Base-by-base conservation (phyloP, 1,284 basidiomycete genomes). In the Volvariella surrecta region DNA sequence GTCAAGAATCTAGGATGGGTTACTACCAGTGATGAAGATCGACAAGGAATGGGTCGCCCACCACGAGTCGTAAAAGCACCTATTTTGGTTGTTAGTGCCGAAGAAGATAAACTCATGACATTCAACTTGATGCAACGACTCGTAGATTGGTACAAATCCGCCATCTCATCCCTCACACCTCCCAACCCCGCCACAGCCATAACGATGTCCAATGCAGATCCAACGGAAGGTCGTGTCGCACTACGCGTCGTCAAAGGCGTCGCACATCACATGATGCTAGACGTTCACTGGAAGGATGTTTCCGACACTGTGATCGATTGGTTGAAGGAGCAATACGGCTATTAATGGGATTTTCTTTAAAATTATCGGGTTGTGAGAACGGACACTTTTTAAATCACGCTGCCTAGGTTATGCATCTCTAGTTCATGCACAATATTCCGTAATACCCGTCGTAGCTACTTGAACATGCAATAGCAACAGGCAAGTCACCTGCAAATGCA, bases 51-150 rank as follows among this genome's bases (percentile, higher is more conserved):
- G 9, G 30, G 30, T 9, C 9, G 15, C 30, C 9, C 9, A 15
- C 9, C 30, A 9, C 9, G 8, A 15, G 34, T 15, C 18, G 21
- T 21, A n/a, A 35, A 28, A 13, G 28, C 37, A 16, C 39, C 39
- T 10, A 31, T 50, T 3, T 34, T 50, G 15, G 43, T 50, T 2
- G 15, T 50, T 16, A 28, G 46, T 13, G 48, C 45, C 11, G 39
- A 37, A 3, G 37, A 43, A 32, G 48, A 50, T 20, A 37, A 39
- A n/a, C 34, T 50, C 39, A 47, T 50, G 48, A 43, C 46, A 8
- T 32, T 41, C 13, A 17, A 16, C 16, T 21, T 50, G 32, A 47
- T 47, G 48, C 8, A 30, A 13, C 16, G 43, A 24, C 42, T 50
- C 40, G 44, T 45, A n/a, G 40, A 43, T 13, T 40, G 44, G 43